phyloP scores from a whole-genome alignment of 2,329 filamentous ascomycete species.

The Neofusicoccum ribis region DNA sequence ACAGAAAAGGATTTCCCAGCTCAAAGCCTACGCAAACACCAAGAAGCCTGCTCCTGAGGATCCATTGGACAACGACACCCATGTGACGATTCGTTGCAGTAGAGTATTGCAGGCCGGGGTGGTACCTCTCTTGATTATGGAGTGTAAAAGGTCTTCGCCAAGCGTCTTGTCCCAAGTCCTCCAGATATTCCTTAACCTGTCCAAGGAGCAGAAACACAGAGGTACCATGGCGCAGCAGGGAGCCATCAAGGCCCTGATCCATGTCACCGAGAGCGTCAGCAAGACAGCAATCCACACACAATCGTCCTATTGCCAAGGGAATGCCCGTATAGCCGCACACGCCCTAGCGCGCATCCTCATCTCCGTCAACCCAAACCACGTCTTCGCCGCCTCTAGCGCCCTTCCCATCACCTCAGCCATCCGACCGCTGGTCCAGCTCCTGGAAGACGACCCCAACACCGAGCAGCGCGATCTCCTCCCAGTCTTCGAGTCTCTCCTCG shows the following conservation, averaged over 20 bases:
- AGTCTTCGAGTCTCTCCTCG: slow-evolving; percentile 85
- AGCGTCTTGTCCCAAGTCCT: slow-evolving; percentile 72
- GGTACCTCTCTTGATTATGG: slow-evolving; percentile 73
- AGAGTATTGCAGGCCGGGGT: slow-evolving; percentile 76
- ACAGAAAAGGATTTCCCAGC: slow-evolving; percentile 84
- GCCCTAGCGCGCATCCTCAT: slow-evolving; percentile 84
- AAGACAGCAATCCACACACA: slow-evolving; percentile 43
- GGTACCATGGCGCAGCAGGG: slow-evolving; percentile 88
- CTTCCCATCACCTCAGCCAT: slow-evolving; percentile 76
- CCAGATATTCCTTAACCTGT: slow-evolving; percentile 75
- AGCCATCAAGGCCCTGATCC: slow-evolving; percentile 80
- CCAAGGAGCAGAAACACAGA: slow-evolving; percentile 71
- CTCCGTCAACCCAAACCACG: slow-evolving; percentile 77
- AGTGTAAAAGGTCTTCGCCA: slow-evolving; percentile 70
- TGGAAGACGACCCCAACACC: slow-evolving; percentile 63
- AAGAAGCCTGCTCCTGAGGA: slow-evolving; percentile 64
- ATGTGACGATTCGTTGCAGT: slow-evolving; percentile 74
- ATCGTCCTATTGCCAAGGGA: slow-evolving; percentile 40
- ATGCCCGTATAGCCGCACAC: slow-evolving; percentile 66
- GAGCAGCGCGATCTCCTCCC: slow-evolving; percentile 73
- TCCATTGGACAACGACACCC: slow-evolving; percentile 71
- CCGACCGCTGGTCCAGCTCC: slow-evolving; percentile 73
- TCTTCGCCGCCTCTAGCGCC: slow-evolving; percentile 77
- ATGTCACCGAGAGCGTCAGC: slow-evolving; percentile 64
- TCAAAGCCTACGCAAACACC: slow-evolving; percentile 92